A percentile compares a stretch with the other conserved stretches of the same genome.
Evolutionary conservation across 139 green algal species (phyloP).

Genomic region (Gonium pectorale): DNA sequence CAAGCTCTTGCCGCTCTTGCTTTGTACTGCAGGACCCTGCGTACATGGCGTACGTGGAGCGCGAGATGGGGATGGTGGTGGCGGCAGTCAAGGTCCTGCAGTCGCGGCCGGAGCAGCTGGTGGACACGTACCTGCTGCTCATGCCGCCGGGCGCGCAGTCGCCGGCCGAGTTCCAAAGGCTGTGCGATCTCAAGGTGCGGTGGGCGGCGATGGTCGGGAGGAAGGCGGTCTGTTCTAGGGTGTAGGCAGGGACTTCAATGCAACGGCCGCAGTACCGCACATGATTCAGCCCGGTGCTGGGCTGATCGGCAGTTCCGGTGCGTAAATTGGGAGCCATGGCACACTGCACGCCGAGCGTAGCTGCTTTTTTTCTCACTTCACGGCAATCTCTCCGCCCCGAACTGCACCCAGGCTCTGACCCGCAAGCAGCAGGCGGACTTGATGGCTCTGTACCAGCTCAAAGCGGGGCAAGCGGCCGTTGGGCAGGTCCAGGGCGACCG

Average conservation of each 20-base stretch:
- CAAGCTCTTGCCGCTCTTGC: too few relatives aligned
- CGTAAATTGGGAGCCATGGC: too few relatives aligned
- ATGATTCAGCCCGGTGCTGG: too few relatives aligned
- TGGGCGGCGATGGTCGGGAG: too few relatives aligned
- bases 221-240: too few relatives aligned
- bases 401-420: constrained; percentile 46
- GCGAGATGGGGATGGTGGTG: constrained; percentile 67
- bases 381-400: too few relatives aligned
- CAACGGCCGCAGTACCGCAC: too few relatives aligned
- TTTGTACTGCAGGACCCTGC: background rate
- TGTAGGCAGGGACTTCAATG: background rate
- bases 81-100: constrained; percentile 67
- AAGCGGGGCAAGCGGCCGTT: background rate
- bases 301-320: too few relatives aligned
- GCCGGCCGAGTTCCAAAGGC: constrained; percentile 53
- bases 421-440: constrained; percentile 65
- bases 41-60: constrained; percentile 70
- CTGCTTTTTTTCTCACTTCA: too few relatives aligned
- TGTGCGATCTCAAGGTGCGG: constrained; percentile 74
- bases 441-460: constrained; percentile 43
- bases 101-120: constrained; percentile 70
- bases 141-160: constrained; percentile 64
- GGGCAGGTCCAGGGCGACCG: background rate
- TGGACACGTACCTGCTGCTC: constrained; percentile 74
- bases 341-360: too few relatives aligned